Percentiles rank a stretch among this genome's conserved stretches.
These are phyloP conservation scores for Ceratocystis colombiana DNA, from an alignment of 2,329 filamentous ascomycete genomes.

Conservation along the genomic window DNA sequence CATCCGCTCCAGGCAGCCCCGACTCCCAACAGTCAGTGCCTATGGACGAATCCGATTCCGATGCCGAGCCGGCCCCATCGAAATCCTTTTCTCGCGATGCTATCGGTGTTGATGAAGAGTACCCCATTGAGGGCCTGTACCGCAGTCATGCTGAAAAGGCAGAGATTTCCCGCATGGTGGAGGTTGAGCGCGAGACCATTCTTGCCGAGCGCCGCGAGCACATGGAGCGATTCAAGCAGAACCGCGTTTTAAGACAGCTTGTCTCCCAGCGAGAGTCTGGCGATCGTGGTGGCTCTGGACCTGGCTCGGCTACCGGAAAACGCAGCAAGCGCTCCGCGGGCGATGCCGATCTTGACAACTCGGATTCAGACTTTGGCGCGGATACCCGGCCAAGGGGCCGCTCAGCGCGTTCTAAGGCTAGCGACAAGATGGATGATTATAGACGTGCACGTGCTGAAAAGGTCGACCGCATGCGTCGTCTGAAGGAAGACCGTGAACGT, in stretches of 20 bases:
- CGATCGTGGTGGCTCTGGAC: constrained; percentile 40
- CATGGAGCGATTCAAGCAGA: constrained; percentile 71
- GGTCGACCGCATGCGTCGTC: constrained; percentile 52
- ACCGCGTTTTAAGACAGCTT: constrained; percentile 68
- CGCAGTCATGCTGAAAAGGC: constrained; percentile 62
- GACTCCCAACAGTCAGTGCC: constrained; percentile 70
- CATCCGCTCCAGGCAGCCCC: constrained; percentile 57
- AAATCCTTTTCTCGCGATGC: constrained; percentile 40
- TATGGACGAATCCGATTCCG: constrained; percentile 80
- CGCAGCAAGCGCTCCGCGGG: constrained; percentile 69
- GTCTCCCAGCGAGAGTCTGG: constrained; percentile 56
- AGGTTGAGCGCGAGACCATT: constrained; percentile 83
- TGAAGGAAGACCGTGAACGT: constrained; percentile 46
- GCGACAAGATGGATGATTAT: constrained; percentile 43
- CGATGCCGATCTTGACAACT: constrained; percentile 67
- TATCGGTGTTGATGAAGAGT: constrained; percentile 47
- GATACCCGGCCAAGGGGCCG: constrained; percentile 58
- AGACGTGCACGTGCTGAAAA: constrained; percentile 54
- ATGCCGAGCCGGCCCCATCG: constrained; percentile 40
- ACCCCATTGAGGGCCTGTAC: constrained; percentile 83
- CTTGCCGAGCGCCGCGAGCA: constrained; percentile 78
- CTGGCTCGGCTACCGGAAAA: constrained; percentile 39
- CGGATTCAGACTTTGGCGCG: constrained; percentile 54
- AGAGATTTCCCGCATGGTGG: constrained; percentile 73
- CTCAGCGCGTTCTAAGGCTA: constrained; percentile 23